Evolutionary conservation across 1,284 basidiomycete genomes (phyloP).

Genomic region (Tilletia horrida): DNA sequence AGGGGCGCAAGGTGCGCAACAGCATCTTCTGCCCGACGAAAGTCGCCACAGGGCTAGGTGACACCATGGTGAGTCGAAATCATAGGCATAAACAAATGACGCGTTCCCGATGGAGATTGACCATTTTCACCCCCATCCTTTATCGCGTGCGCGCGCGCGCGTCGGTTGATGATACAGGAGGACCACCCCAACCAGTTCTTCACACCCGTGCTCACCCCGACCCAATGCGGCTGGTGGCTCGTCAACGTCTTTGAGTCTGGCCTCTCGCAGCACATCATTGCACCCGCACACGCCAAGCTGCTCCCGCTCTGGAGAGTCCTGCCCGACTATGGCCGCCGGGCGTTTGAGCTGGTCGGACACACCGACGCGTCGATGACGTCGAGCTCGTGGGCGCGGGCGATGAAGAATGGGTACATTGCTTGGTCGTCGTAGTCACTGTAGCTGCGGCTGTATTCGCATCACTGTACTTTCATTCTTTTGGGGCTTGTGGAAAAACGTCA

Average conservation of each 20-base stretch:
- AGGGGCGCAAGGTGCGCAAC: slow-evolving; percentile 29
- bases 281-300: slow-evolving; percentile 13
- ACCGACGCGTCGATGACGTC: slow-evolving; percentile 30
- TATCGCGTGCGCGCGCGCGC: no score
- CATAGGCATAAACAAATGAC: no score
- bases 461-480: no score
- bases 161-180: no score
- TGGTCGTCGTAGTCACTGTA: no score
- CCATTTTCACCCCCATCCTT: no score
- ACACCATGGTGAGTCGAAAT: slow-evolving; percentile 19
- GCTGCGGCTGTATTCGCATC: no score
- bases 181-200: slow-evolving; percentile 18
- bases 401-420: slow-evolving; percentile 42
- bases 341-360: slow-evolving; percentile 19
- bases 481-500: no score
- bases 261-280: slow-evolving; percentile 18
- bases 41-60: slow-evolving; percentile 32
- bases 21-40: slow-evolving; percentile 35
- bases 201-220: slow-evolving; percentile 17
- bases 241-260: slow-evolving; percentile 19
- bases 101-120: no score
- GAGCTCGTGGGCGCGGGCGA: slow-evolving; percentile 36
- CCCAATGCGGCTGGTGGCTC: slow-evolving; percentile 4
- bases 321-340: slow-evolving; percentile 18
- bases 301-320: background rate